These are phyloP conservation scores for Schizosaccharomyces octosporus DNA, from an alignment of 805 yeast species.

Conservation along the genomic window DNA sequence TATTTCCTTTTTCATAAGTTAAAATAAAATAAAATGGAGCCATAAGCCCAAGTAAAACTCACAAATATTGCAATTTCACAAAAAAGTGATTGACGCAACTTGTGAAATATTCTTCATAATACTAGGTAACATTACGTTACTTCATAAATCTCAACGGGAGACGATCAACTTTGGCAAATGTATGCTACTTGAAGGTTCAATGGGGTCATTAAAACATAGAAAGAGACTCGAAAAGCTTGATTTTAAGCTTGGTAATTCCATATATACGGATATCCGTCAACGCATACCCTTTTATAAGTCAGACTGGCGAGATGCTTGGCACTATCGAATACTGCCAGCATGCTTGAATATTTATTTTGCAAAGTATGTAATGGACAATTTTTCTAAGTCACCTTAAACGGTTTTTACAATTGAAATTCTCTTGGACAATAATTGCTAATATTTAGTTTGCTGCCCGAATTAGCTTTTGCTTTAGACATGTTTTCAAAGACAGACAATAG, in stretches of 20 bases:
- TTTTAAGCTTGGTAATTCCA: slow-evolving; percentile 16
- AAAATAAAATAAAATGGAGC: no score
- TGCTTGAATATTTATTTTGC: slow-evolving; percentile 68
- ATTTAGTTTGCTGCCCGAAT: slow-evolving; percentile 43
- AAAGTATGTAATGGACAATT: slow-evolving; percentile 17
- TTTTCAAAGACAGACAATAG: slow-evolving; percentile 69
- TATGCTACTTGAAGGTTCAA: no score
- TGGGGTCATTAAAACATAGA: no score
- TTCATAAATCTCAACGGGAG: no score
- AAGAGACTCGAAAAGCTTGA: not conserved
- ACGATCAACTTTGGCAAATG: no score
- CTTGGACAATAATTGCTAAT: slow-evolving; percentile 4
- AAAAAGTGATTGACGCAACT: no score
- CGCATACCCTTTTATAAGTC: slow-evolving; percentile 44
- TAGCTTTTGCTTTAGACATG: slow-evolving; percentile 94
- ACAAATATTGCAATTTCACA: no score
- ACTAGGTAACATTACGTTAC: no score
- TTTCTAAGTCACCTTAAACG: slow-evolving; percentile 1
- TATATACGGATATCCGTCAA: slow-evolving; percentile 24
- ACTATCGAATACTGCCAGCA: slow-evolving; percentile 72
- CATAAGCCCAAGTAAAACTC: no score
- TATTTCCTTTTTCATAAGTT: no score
- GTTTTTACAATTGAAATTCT: slow-evolving; percentile 1
- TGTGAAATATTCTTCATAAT: no score
- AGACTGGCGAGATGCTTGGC: slow-evolving; percentile 63